phyloP scores from a whole-genome alignment of 2,329 filamentous ascomycete species.

The Ophiostoma ips region DNA sequence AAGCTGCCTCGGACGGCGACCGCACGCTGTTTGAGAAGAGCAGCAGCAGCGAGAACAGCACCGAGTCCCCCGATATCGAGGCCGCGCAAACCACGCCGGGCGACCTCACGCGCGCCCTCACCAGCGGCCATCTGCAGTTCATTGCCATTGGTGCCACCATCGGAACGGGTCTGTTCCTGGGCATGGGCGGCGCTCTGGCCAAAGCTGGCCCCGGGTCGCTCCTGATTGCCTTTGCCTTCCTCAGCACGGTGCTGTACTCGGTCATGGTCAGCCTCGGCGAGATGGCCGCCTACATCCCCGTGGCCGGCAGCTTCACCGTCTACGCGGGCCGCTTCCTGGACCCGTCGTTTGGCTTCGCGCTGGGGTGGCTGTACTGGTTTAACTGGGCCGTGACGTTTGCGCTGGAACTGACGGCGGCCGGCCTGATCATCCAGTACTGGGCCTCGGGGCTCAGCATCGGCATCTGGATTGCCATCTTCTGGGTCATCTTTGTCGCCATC shows the following conservation, averaged over 20 bases:
- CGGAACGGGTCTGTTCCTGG: conserved; percentile 45
- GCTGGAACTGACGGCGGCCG: conserved; percentile 49
- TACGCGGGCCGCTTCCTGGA: conserved; percentile 52
- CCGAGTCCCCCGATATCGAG: background rate
- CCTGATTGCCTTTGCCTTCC: conserved; percentile 38
- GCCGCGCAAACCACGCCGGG: conserved; percentile 20
- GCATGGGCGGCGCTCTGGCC: conserved; percentile 38
- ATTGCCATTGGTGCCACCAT: conserved; percentile 46
- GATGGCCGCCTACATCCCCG: conserved; percentile 49
- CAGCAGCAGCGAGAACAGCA: conserved; percentile 3
- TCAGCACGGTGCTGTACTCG: conserved; percentile 49
- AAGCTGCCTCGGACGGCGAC: background rate
- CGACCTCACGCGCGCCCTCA: conserved; percentile 31
- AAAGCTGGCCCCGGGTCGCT: conserved; percentile 30
- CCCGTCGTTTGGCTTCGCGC: conserved; percentile 48
- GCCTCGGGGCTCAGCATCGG: background rate
- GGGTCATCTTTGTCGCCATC: conserved; percentile 4
- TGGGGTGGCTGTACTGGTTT: conserved; percentile 30
- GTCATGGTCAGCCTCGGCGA: conserved; percentile 51
- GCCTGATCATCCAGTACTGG: conserved; percentile 1
- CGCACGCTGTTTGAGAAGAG: background rate
- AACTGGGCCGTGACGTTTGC: conserved; percentile 44
- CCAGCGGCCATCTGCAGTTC: conserved; percentile 42
- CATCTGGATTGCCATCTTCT: background rate
- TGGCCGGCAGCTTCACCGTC: conserved; percentile 49